A percentile compares a stretch with the other conserved stretches of the same genome.
These are phyloP conservation scores for Xylaria sp. DNA, from an alignment of 2,329 filamentous ascomycete genomes.

Conservation along the genomic window DNA sequence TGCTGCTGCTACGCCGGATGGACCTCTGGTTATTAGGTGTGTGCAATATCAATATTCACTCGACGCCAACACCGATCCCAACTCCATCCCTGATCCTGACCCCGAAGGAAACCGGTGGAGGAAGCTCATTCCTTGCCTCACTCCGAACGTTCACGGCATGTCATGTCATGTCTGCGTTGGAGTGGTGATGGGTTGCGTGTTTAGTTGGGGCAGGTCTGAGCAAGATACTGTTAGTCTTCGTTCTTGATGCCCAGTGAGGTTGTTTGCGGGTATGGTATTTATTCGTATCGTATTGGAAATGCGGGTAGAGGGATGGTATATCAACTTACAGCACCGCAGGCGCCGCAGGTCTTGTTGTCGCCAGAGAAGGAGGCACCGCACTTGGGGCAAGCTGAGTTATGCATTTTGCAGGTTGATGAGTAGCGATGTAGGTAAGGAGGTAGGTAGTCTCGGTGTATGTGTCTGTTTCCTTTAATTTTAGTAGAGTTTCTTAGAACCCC, in stretches of 20 bases:
- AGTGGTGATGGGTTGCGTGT: neutral
- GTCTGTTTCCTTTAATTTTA: constrained; percentile 15
- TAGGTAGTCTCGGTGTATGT: constrained; percentile 18
- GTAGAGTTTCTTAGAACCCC: neutral
- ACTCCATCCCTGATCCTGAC: neutral
- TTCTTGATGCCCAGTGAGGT: neutral
- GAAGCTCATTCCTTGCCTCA: neutral
- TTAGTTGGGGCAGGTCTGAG: constrained; percentile 42
- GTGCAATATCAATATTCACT: neutral
- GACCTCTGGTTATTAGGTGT: neutral
- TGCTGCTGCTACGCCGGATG: neutral
- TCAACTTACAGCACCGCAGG: constrained; percentile 66
- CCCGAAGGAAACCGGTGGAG: neutral
- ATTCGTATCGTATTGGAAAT: too few species aligned
- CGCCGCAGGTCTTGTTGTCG: constrained; percentile 63
- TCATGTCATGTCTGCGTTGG: neutral
- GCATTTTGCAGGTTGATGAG: constrained; percentile 51
- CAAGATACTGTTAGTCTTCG: constrained; percentile 7
- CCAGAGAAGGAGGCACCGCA: constrained; percentile 61
- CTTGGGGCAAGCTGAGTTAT: constrained; percentile 64
- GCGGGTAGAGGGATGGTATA: neutral
- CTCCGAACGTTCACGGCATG: neutral
- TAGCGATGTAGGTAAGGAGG: neutral
- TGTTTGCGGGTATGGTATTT: neutral
- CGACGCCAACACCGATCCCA: neutral